Evolutionary conservation across 2,329 filamentous ascomycete species (phyloP).

Genomic region (Pezicula rhizophila): DNA sequence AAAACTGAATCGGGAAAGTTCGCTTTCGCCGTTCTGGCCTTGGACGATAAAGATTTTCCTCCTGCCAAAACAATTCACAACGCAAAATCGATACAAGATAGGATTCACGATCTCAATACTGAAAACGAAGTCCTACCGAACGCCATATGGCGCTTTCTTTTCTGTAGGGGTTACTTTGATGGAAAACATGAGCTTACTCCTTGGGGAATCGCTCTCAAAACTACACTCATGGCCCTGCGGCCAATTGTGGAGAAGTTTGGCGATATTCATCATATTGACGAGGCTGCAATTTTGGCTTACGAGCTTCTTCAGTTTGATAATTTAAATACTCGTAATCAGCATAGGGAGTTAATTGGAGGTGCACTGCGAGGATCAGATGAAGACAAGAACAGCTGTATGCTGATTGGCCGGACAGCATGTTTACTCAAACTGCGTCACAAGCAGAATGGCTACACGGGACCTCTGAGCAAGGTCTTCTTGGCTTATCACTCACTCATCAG

Average conservation of each 20-base stretch:
- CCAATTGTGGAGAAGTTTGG: constrained; percentile 37
- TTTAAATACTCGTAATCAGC: constrained; percentile 62
- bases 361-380: constrained; percentile 56
- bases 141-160: constrained; percentile 81
- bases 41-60: constrained; percentile 65
- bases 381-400: constrained; percentile 70
- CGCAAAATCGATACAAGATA: constrained; percentile 8
- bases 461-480: constrained; percentile 82
- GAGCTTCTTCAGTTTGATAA: constrained; percentile 78
- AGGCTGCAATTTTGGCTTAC: constrained; percentile 75
- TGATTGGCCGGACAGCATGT: constrained; percentile 82
- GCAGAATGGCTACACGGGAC: constrained; percentile 86
- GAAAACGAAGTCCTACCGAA: constrained; percentile 67
- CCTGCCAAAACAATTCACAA: constrained; percentile 60
- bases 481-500: constrained; percentile 80
- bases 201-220: constrained; percentile 77
- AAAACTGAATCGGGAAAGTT: constrained; percentile 38
- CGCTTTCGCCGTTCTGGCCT: constrained; percentile 57
- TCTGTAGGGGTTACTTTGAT: constrained; percentile 80
- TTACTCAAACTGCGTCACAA: constrained; percentile 78
- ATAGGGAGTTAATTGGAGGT: constrained; percentile 48
- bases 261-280: constrained; percentile 53
- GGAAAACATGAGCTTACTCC: constrained; percentile 70
- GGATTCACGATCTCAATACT: constrained; percentile 40
- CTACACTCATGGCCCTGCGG: constrained; percentile 58